Percentiles rank a stretch among this genome's conserved stretches.
These are phyloP conservation scores for Ormosia semicastrata DNA, from an alignment of 306 rosid genomes.

Conservation along the genomic window DNA sequence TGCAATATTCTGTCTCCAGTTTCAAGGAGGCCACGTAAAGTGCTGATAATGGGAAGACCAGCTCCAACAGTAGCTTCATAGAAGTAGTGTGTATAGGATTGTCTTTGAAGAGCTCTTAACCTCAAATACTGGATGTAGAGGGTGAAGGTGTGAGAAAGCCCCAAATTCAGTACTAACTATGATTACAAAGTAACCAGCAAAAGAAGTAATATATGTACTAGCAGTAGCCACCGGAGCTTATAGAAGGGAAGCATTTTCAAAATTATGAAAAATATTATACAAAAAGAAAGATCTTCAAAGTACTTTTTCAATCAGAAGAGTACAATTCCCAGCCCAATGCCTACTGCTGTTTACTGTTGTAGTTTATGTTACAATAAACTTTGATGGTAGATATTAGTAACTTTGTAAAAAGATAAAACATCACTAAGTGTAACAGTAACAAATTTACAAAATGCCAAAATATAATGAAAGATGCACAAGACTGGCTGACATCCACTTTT, in stretches of 20 bases:
- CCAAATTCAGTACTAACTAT: not conserved
- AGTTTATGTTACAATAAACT: conserved; percentile 5
- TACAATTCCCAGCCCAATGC: conserved; percentile 1
- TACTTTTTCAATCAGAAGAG: not conserved
- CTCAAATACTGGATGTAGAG: conserved; percentile 68
- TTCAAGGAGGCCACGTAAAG: conserved; percentile 92
- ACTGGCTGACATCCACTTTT: not conserved
- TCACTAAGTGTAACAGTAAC: not conserved
- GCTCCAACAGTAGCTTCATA: conserved; percentile 99
- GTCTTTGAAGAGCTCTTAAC: conserved; percentile 96
- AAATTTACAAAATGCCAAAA: not conserved
- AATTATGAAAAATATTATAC: not conserved
- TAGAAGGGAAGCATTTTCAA: not conserved
- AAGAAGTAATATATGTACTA: conserved; percentile 4
- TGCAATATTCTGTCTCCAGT: conserved; percentile 95
- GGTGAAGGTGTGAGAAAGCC: conserved; percentile 7
- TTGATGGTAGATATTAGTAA: not conserved
- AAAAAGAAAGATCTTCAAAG: not conserved
- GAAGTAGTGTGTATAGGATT: conserved; percentile 94
- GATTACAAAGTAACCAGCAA: conserved; percentile 11
- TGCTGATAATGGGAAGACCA: conserved; percentile 95
- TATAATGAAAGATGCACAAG: not conserved
- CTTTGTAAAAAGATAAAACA: not conserved
- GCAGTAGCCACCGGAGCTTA: conserved; percentile 4
- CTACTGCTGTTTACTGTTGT: not conserved